Evolutionary conservation across 2,329 filamentous ascomycete species (phyloP), one percentile per base, ranked within the genome.

Genomic region (Seiridium cupressi): DNA sequence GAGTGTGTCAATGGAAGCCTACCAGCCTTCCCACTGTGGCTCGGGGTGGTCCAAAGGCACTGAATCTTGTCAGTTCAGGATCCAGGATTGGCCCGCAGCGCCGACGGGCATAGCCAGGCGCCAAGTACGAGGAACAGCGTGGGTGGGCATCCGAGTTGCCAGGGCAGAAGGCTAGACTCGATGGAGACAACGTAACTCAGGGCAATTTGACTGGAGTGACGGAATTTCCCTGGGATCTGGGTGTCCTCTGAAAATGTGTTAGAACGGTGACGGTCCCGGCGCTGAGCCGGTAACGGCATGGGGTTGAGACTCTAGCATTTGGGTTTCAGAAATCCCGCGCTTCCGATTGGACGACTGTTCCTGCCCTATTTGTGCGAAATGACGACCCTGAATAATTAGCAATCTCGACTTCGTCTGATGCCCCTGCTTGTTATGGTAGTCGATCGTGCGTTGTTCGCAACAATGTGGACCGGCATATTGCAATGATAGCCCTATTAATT

Each of bases 311-410:
- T 53, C 38, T 35, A 35, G 32, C 31, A 18, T 36, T 31, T 35
- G 32, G 18, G 49, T 32, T 53, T 53, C 49, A 35, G 35, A 11
- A 53, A 53, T 53, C 7, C 49, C n/a, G 18, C 31, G 13, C 49
- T 38, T 53, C 49, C 49, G 49, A 53, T 53, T 53, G 49, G 49
- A 38, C n/a, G 13, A 42, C 32, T 53, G 18, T 49, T 53, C 49
- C 49, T 53, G 35, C 49, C 49, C 32, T 34, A 38, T 53, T 53
- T 34, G 49, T 53, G 49, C 49, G 13, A 53, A 36, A 38, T 35
- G 34, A 53, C 49, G 49, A 40, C 34, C 32, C 32, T 53, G 49
- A 35, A 53, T 35, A 38, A 53, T 36, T 38, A 34, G 34, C 34
- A 53, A 53, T 53, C 18, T 53, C 49, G 38, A 53, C 31, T 31